These are phyloP conservation scores for Cynanchum wilfordii DNA, from an alignment of 257 asterid species.

Conservation along the genomic window DNA sequence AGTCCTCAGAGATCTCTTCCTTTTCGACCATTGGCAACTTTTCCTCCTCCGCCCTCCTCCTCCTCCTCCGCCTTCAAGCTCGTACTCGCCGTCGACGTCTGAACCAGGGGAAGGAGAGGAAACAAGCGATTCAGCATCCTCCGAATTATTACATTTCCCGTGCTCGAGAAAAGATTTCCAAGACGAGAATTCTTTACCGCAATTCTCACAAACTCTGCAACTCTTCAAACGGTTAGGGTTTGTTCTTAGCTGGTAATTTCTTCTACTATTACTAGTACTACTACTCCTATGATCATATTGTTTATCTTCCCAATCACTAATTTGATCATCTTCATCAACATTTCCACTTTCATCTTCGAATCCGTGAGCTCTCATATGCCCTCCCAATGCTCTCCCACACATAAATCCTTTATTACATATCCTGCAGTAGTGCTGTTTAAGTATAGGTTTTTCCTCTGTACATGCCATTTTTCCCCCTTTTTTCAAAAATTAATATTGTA, in stretches of 20 bases:
- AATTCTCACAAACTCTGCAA: conserved; percentile 67
- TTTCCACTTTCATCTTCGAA: conserved; percentile 55
- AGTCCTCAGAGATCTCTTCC: conserved; percentile 72
- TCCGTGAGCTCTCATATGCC: conserved; percentile 97
- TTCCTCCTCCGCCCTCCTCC: conserved; percentile 3
- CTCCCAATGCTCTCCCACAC: conserved; percentile 95
- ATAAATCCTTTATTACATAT: conserved; percentile 92
- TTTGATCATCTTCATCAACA: conserved; percentile 56
- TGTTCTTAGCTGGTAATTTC: conserved; percentile 76
- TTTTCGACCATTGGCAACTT: conserved; percentile 58
- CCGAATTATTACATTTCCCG: conserved; percentile 73
- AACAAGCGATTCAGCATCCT: conserved; percentile 62
- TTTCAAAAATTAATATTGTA: background rate
- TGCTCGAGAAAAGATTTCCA: conserved; percentile 96
- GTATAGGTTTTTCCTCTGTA: conserved; percentile 47
- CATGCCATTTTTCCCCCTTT: conserved; percentile 22
- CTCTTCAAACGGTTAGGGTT: conserved; percentile 78
- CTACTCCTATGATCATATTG: conserved; percentile 24
- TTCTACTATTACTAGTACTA: conserved; percentile 35
- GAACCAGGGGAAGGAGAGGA: conserved; percentile 60
- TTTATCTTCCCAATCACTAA: conserved; percentile 72
- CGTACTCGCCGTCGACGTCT: conserved; percentile 45
- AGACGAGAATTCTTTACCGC: conserved; percentile 81
- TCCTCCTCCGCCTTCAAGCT: background rate
- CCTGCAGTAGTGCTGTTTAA: conserved; percentile 77